A percentile compares a stretch with the other conserved stretches of the same genome.
phyloP scores from a whole-genome alignment of 768 basidiomycete species.

The Russula vinacea region DNA sequence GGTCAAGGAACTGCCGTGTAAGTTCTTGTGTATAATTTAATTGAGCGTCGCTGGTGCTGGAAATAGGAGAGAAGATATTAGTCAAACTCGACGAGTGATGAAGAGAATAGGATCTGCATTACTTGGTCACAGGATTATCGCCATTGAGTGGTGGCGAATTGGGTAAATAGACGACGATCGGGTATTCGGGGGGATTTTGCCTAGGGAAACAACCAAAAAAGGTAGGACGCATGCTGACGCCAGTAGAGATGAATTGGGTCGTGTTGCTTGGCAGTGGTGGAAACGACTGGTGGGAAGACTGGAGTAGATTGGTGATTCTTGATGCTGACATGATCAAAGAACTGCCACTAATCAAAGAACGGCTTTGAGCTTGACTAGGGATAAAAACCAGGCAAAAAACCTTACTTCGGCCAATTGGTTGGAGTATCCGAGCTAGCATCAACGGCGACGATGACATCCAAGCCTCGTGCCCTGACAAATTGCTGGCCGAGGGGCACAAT shows the following conservation, averaged over 20 bases:
- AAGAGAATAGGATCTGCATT: constrained; percentile 12
- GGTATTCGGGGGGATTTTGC: constrained; percentile 51
- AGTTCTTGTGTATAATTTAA: constrained; percentile 58
- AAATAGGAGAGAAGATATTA: not conserved
- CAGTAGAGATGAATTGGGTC: constrained; percentile 53
- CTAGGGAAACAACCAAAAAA: constrained; percentile 77
- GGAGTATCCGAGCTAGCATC: constrained; percentile 60
- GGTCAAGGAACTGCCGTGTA: constrained; percentile 56
- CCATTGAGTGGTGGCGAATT: constrained; percentile 70
- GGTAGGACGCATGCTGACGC: constrained; percentile 64
- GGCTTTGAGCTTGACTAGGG: not conserved
- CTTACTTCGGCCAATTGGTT: constrained; percentile 65
- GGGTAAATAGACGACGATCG: constrained; percentile 71
- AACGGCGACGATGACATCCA: constrained; percentile 76
- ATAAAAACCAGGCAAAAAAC: constrained; percentile 23
- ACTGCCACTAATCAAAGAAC: constrained; percentile 46
- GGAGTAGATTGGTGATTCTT: constrained; percentile 46
- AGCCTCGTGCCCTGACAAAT: constrained; percentile 59
- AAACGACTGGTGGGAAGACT: constrained; percentile 54
- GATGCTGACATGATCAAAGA: constrained; percentile 46
- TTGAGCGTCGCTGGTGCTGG: constrained; percentile 55
- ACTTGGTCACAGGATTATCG: constrained; percentile 63
- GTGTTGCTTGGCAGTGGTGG: constrained; percentile 58
- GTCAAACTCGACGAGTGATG: not conserved
- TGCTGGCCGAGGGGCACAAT: constrained; percentile 70